Percentiles rank a stretch among this genome's conserved stretches.
Evolutionary conservation across 108 stramenopile species (phyloP).

Genomic region (Cylindrotheca closterium): DNA sequence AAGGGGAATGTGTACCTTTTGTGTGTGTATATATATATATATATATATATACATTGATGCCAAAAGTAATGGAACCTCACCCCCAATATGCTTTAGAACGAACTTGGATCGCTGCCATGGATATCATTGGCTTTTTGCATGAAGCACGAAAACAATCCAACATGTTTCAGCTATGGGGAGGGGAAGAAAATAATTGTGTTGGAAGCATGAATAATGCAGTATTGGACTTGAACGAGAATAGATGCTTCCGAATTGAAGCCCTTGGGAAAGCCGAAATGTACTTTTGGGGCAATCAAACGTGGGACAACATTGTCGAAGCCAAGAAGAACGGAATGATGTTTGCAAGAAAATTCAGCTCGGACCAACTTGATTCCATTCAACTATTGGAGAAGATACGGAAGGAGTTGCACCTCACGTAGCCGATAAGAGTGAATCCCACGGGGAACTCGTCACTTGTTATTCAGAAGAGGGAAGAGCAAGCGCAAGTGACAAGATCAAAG

Average conservation of each 20-base stretch:
- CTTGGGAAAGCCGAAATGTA: constrained; percentile 1
- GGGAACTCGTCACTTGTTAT: no score
- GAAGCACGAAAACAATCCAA: constrained; percentile 25
- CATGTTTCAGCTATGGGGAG: constrained; percentile 52
- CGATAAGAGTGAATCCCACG: no score
- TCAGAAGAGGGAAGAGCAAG: no score
- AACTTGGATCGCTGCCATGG: constrained; percentile 43
- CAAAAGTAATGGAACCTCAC: no score
- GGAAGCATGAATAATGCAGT: constrained; percentile 42
- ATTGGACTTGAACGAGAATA: constrained; percentile 17
- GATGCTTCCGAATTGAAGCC: constrained; percentile 32
- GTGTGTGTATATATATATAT: not conserved
- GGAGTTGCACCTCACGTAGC: constrained; percentile 4
- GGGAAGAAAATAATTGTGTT: constrained; percentile 14
- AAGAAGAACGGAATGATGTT: constrained; percentile 40
- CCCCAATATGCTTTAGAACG: constrained; percentile 35
- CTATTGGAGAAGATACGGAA: constrained; percentile 28
- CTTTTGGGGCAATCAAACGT: constrained; percentile 16
- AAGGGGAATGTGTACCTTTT: not conserved
- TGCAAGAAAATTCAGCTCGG: constrained; percentile 45
- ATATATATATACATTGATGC: not conserved
- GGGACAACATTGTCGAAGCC: constrained; percentile 22
- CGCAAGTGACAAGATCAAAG: no score
- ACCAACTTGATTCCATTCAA: constrained; percentile 22
- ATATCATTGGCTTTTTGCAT: constrained; percentile 26